Base-by-base conservation (phyloP, 176 grass and related monocot genomes). In the Pontederia paniculata region DNA sequence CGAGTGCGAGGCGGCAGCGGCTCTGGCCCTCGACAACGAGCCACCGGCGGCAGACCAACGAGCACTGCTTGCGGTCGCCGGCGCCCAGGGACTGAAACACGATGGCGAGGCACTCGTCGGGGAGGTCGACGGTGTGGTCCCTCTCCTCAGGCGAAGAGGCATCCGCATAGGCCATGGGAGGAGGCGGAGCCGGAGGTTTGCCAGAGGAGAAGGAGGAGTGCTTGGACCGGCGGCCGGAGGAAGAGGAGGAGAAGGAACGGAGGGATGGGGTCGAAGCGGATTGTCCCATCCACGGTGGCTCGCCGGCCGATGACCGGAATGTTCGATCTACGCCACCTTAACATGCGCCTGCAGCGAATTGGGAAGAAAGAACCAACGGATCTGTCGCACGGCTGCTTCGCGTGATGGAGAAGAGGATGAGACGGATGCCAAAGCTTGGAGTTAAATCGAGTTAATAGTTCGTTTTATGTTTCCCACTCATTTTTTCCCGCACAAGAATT, bases 11-110 rank as follows among this genome's bases (percentile, higher is more conserved):
- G n/a, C 50, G 50, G 50, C 20, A 19, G 17, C 50, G 50, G 17
- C 50, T 53, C 50, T 53, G 50, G 50, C 50, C 50, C 50, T 53
- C 50, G 17, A 53, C 50, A 15, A n/a, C 50, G 17, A 53, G 17
- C 50, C 50, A 53, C 17, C 50, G 50, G 14, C 50, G 50, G 17
- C 50, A 53, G 50, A 53, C 50, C 17, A 53, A 19, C 17, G 50
- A 53, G 16, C 50, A 53, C 50, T 19, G 5, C 16, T 53, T 53
- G 50, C 50, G 50, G 50, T 53, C 50, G 5, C 50, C 50, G 7
- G 50, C n/a, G 50, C 50, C 50, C 17, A 53, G 50, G 50, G 50
- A 53, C 50, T 19, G 50, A 19, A 53, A 53, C 8, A 53, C 20
- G 17, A 53, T n/a, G 50, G 50, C 50, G n/a, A 53, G 17, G 16